Conservation (phyloP, 1,139 yeast genomes). For the Diutina rugosa region DNA sequence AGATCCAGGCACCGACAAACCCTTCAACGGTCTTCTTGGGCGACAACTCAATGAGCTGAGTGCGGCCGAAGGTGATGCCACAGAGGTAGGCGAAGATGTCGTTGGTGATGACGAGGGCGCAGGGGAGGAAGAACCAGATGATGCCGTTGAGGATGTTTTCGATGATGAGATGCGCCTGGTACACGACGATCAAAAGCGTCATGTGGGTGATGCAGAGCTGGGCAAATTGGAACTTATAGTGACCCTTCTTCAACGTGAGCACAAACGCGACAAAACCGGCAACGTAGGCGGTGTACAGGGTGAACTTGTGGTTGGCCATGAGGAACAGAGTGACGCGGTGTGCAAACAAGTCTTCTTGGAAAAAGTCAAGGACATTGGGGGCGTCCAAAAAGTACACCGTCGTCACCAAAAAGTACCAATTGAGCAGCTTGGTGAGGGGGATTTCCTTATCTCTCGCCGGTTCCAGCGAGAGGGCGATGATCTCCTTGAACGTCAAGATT, state of each 20-base stretch:
- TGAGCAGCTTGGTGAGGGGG: conserved; percentile 73
- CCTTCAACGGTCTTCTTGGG: conserved; percentile 98
- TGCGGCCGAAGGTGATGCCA: conserved; percentile 92
- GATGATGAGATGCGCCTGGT: conserved; percentile 89
- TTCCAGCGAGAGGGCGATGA: conserved; percentile 73
- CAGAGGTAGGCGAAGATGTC: conserved; percentile 95
- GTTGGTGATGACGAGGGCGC: conserved; percentile 81
- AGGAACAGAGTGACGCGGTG: conserved; percentile 9
- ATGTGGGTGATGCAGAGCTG: conserved; percentile 91
- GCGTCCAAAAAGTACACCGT: conserved; percentile 81
- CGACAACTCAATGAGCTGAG: conserved; percentile 84
- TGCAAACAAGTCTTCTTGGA: neutral
- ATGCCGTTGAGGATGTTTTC: conserved; percentile 82
- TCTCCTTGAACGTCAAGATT: conserved; percentile 78
- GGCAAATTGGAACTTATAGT: conserved; percentile 82
- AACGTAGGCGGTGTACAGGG: conserved; percentile 74
- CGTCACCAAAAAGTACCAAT: conserved; percentile 78
- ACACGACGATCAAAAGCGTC: conserved; percentile 81
- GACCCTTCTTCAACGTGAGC: conserved; percentile 78
- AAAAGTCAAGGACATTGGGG: conserved; percentile 25
- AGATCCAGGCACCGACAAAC: conserved; percentile 93
- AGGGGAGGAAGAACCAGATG: conserved; percentile 91
- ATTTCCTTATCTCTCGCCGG: conserved; percentile 76
- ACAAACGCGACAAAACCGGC: conserved; percentile 88
- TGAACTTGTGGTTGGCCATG: conserved; percentile 66